Evolutionary conservation across 768 basidiomycete genomes (phyloP).

Genomic region (Glaciozyma antarctica): DNA sequence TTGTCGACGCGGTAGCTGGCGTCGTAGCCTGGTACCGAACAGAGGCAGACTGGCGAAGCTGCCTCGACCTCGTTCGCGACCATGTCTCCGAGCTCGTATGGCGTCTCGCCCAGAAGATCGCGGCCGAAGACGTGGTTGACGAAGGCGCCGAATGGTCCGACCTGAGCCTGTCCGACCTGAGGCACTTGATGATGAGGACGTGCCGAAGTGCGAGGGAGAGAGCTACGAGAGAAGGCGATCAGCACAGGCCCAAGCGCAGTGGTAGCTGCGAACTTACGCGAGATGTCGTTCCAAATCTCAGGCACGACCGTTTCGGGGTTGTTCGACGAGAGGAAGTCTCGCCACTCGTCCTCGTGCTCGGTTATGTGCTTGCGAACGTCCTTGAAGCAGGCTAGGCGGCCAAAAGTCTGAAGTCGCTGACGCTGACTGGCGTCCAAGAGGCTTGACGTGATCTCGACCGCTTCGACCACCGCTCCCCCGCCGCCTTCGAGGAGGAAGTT

Average conservation of each 20-base stretch:
- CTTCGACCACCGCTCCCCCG: conserved; percentile 43
- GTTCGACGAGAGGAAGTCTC: conserved; percentile 56
- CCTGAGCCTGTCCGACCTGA: conserved; percentile 87
- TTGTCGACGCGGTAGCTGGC: conserved; percentile 94
- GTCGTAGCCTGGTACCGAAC: conserved; percentile 92
- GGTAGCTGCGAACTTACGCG: conserved; percentile 49
- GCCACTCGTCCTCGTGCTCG: conserved; percentile 60
- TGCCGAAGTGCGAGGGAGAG: conserved; percentile 51
- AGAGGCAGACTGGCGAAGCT: conserved; percentile 72
- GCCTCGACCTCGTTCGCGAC: conserved; percentile 70
- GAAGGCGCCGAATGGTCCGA: conserved; percentile 75
- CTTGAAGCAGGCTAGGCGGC: conserved; percentile 66
- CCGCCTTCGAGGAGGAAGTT: conserved; percentile 88
- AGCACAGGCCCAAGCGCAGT: conserved; percentile 35
- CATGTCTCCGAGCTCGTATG: conserved; percentile 65
- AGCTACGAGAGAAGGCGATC: conserved; percentile 4
- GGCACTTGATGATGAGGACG: conserved; percentile 72
- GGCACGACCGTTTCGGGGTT: conserved; percentile 63
- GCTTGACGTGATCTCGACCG: conserved; percentile 37
- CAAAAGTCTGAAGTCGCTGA: conserved; percentile 58
- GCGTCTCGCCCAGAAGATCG: conserved; percentile 64
- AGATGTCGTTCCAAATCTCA: conserved; percentile 59
- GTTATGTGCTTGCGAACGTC: conserved; percentile 55
- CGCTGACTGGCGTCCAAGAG: conserved; percentile 60
- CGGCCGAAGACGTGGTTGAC: conserved; percentile 66